Percentiles rank a stretch among this genome's conserved stretches.
Evolutionary conservation across 2,329 filamentous ascomycete species (phyloP).

Genomic region (Pyrenochaeta sp.): DNA sequence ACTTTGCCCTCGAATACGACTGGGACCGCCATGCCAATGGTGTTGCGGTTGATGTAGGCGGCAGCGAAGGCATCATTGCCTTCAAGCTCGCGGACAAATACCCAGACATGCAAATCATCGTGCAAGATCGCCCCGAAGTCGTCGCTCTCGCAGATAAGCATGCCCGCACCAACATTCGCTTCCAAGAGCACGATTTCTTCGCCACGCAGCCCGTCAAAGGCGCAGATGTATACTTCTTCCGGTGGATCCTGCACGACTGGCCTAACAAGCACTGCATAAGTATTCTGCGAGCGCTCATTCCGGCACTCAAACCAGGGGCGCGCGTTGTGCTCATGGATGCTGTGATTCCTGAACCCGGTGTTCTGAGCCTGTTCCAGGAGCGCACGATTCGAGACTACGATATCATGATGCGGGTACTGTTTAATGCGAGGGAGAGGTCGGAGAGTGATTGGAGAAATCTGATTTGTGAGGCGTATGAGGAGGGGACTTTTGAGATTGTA

Average conservation of each 20-base stretch:
- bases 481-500: background rate
- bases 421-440: slow-evolving; percentile 55
- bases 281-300: slow-evolving; percentile 20
- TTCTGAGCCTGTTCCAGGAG: slow-evolving; percentile 12
- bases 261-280: slow-evolving; percentile 36
- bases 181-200: slow-evolving; percentile 30
- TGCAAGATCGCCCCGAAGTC: slow-evolving; percentile 25
- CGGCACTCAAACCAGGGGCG: slow-evolving; percentile 29
- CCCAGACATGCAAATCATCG: slow-evolving; percentile 18
- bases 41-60: slow-evolving; percentile 30
- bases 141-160: slow-evolving; percentile 11
- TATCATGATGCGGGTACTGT: slow-evolving; percentile 56
- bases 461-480: slow-evolving; percentile 49
- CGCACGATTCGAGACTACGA: slow-evolving; percentile 40
- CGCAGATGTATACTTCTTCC: slow-evolving; percentile 48
- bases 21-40: slow-evolving; percentile 18
- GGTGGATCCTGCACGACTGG: slow-evolving; percentile 53
- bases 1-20: slow-evolving; percentile 15
- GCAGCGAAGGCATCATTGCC: slow-evolving; percentile 18
- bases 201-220: slow-evolving; percentile 22
- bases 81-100: slow-evolving; percentile 20
- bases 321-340: slow-evolving; percentile 23
- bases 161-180: slow-evolving; percentile 14
- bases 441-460: slow-evolving; percentile 54
- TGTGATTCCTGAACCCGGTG: slow-evolving; percentile 10